Evolutionary conservation across 1,139 yeast species (phyloP).

Genomic region (Meyerozyma elateridarum): DNA sequence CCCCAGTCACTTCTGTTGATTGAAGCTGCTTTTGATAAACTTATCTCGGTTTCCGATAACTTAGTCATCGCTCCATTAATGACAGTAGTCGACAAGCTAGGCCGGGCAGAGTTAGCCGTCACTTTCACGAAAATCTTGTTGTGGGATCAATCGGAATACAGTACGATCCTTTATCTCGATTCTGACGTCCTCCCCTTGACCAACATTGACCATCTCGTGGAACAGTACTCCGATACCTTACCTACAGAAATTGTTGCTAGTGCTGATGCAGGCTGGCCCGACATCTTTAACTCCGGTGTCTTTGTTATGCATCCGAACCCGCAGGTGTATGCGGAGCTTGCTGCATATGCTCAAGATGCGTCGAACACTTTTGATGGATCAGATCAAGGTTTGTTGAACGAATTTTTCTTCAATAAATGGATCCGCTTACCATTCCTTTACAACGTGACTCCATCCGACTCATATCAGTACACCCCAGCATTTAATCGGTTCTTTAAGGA

Average conservation of each 20-base stretch:
- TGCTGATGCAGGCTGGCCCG: constrained; percentile 38
- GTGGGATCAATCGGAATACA: constrained; percentile 24
- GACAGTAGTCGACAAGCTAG: constrained; percentile 18
- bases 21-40: constrained; percentile 20
- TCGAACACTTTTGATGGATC: constrained; percentile 28
- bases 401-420: constrained; percentile 26
- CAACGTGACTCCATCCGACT: constrained; percentile 29
- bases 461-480: constrained; percentile 31
- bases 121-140: constrained; percentile 26
- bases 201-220: constrained; percentile 23
- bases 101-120: constrained; percentile 24
- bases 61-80: constrained; percentile 18
- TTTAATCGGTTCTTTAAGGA: constrained; percentile 24
- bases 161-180: constrained; percentile 25
- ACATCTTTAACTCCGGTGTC: constrained; percentile 31
- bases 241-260: constrained; percentile 21
- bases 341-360: constrained; percentile 12
- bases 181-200: constrained; percentile 26
- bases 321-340: constrained; percentile 16
- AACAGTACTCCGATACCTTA: constrained; percentile 11
- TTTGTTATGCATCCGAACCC: constrained; percentile 23
- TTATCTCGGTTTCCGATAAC: constrained; percentile 21
- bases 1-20: constrained; percentile 16
- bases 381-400: constrained; percentile 31
- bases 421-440: constrained; percentile 25